These are phyloP conservation scores for Nakazawaea molendinolei DNA, from an alignment of 805 yeast species.

Conservation along the genomic window DNA sequence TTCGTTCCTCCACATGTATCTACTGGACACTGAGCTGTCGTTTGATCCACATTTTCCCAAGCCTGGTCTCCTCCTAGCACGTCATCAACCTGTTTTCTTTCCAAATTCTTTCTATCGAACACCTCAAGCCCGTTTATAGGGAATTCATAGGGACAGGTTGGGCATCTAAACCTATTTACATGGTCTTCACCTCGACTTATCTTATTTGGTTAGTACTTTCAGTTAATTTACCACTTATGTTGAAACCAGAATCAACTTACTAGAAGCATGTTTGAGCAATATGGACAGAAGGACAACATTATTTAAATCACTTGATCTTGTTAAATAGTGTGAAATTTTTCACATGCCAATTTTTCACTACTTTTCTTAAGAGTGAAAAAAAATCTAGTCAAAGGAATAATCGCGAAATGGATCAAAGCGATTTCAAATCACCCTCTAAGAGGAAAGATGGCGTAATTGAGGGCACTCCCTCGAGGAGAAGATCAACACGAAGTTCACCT, in stretches of 20 bases:
- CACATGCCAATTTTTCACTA: slow-evolving; percentile 12
- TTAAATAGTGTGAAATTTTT: no score
- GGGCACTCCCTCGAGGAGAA: slow-evolving; percentile 13
- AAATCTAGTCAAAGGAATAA: slow-evolving; percentile 11
- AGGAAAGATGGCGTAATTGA: slow-evolving; percentile 19
- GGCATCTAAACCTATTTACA: slow-evolving; percentile 71
- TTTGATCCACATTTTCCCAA: slow-evolving; percentile 98
- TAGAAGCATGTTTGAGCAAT: slow-evolving; percentile 86
- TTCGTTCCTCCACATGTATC: slow-evolving; percentile 81
- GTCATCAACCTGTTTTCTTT: slow-evolving; percentile 90
- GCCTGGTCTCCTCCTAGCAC: slow-evolving; percentile 96
- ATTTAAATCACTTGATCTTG: no score
- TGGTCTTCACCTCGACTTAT: no score
- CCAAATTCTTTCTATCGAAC: slow-evolving; percentile 76
- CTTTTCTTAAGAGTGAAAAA: slow-evolving; percentile 15
- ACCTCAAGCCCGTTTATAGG: slow-evolving; percentile 79
- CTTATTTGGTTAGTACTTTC: no score
- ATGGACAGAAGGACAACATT: slow-evolving; percentile 94
- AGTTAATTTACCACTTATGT: no score
- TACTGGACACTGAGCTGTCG: slow-evolving; percentile 85
- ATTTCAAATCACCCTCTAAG: slow-evolving; percentile 24
- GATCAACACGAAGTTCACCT: neutral
- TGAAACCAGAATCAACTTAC: no score
- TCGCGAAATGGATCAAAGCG: slow-evolving; percentile 10
- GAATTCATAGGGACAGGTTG: slow-evolving; percentile 94